These are phyloP conservation scores for Aurantiochytrium sp. DNA, from an alignment of 108 stramenopile genomes.

Conservation along the genomic window DNA sequence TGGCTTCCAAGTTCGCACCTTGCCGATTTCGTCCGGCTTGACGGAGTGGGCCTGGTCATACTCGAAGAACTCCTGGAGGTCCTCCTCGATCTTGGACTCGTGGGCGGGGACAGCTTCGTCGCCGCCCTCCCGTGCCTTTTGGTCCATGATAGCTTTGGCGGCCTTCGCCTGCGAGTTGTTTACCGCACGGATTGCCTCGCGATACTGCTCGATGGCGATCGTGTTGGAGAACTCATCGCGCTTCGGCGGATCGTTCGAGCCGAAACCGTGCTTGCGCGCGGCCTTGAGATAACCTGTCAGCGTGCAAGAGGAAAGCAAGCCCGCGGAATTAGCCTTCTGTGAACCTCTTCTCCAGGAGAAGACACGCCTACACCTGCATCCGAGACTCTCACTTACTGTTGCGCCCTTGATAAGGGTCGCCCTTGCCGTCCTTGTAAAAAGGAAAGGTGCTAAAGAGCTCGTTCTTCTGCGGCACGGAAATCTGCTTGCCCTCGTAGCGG, in stretches of 20 bases:
- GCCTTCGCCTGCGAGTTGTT: neutral
- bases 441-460: constrained; percentile 10
- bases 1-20: neutral
- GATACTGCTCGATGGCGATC: constrained; percentile 29
- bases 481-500: constrained; percentile 30
- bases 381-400: constrained; percentile 24
- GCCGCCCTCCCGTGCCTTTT: neutral
- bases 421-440: constrained; percentile 6
- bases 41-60: constrained; percentile 23
- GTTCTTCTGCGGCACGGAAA: neutral
- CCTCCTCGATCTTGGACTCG: neutral
- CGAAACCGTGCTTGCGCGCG: neutral
- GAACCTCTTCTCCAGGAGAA: no score
- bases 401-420: neutral
- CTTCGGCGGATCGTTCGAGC: constrained; percentile 15
- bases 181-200: constrained; percentile 7
- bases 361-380: no score
- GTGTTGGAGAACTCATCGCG: constrained; percentile 28
- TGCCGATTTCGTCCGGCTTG: constrained; percentile 11
- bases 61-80: neutral
- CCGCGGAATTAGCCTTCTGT: no score
- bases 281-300: neutral
- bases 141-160: neutral
- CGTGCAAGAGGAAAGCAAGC: no score
- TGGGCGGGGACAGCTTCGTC: neutral